Evolutionary conservation across 768 basidiomycete species (phyloP).

Genomic region (Neoboletus magnificus): DNA sequence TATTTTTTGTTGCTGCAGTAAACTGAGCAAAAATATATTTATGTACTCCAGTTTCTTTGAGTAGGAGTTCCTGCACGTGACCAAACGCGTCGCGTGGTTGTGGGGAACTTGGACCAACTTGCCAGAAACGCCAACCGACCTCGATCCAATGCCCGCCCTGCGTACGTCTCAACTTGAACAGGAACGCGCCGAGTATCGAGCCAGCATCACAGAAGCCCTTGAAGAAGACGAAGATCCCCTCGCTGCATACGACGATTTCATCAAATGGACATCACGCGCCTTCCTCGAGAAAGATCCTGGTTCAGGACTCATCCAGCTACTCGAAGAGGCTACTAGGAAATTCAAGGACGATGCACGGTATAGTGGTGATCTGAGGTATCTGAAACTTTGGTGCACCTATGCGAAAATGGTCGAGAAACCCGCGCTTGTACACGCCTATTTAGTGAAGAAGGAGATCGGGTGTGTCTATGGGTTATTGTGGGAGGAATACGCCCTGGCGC

Average conservation of each 20-base stretch:
- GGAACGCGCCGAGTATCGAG: slow-evolving; percentile 31
- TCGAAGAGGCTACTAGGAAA: slow-evolving; percentile 78
- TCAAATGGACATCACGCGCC: slow-evolving; percentile 84
- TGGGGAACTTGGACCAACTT: slow-evolving; percentile 12
- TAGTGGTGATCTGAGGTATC: slow-evolving; percentile 83
- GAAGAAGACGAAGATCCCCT: slow-evolving; percentile 84
- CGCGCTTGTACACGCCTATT: slow-evolving; percentile 64
- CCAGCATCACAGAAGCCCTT: slow-evolving; percentile 49
- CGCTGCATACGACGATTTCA: slow-evolving; percentile 79
- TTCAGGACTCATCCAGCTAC: slow-evolving; percentile 74
- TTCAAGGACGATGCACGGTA: slow-evolving; percentile 85
- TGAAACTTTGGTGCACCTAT: slow-evolving; percentile 89
- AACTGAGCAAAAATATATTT: no score
- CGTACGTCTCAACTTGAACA: slow-evolving; percentile 30
- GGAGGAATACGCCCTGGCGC: slow-evolving; percentile 81
- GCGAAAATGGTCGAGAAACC: slow-evolving; percentile 75
- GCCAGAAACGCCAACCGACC: slow-evolving; percentile 2
- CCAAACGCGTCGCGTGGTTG: slow-evolving; percentile 30
- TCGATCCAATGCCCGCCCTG: slow-evolving; percentile 21
- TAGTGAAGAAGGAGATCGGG: slow-evolving; percentile 73
- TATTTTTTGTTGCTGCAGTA: no score
- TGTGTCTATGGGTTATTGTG: slow-evolving; percentile 77
- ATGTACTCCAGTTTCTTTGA: no score
- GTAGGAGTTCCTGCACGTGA: slow-evolving; percentile 27
- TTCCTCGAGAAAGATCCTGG: slow-evolving; percentile 66